phyloP scores from a whole-genome alignment of 1,284 basidiomycete species.

The Takashimella tepidaria region DNA sequence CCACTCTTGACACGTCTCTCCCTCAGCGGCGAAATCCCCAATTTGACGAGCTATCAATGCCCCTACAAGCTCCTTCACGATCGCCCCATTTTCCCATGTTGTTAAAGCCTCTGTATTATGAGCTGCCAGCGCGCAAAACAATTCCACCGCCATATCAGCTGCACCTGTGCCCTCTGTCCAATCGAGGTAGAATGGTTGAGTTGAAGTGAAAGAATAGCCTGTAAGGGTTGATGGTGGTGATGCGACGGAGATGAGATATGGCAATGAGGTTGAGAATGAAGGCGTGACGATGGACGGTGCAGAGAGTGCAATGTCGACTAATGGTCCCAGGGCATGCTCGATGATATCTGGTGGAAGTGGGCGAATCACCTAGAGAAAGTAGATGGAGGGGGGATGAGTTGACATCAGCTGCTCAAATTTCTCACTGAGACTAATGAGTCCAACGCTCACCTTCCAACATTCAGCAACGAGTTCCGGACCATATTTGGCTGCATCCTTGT shows the following conservation, averaged over 20 bases:
- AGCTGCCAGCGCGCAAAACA: slow-evolving; percentile 36
- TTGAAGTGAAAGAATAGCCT: slow-evolving; percentile 25
- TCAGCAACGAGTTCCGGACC: slow-evolving; percentile 25
- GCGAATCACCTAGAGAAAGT: slow-evolving; percentile 9
- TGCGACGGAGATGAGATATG: slow-evolving; percentile 53
- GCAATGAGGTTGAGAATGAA: slow-evolving; percentile 61
- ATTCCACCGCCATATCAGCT: slow-evolving; percentile 49
- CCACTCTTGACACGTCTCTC: slow-evolving; percentile 60
- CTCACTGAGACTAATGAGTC: neutral
- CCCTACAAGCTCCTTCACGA: slow-evolving; percentile 27
- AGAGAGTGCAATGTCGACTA: slow-evolving; percentile 66
- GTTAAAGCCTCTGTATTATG: slow-evolving; percentile 20
- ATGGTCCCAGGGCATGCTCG: slow-evolving; percentile 52
- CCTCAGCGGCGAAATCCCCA: slow-evolving; percentile 32
- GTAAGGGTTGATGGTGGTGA: slow-evolving; percentile 24
- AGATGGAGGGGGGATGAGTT: neutral
- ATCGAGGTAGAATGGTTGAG: slow-evolving; percentile 24
- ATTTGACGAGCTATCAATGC: slow-evolving; percentile 33
- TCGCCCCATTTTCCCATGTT: slow-evolving; percentile 26
- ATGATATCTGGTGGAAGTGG: slow-evolving; percentile 25
- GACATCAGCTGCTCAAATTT: too few species aligned
- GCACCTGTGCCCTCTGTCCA: slow-evolving; percentile 75
- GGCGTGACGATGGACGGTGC: slow-evolving; percentile 59
- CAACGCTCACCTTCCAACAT: slow-evolving; percentile 27
- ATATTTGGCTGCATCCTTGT: slow-evolving; percentile 24